These are phyloP conservation scores for Coemansia nantahalensis DNA, from an alignment of 192 early-diverging fungal genomes.

Conservation along the genomic window DNA sequence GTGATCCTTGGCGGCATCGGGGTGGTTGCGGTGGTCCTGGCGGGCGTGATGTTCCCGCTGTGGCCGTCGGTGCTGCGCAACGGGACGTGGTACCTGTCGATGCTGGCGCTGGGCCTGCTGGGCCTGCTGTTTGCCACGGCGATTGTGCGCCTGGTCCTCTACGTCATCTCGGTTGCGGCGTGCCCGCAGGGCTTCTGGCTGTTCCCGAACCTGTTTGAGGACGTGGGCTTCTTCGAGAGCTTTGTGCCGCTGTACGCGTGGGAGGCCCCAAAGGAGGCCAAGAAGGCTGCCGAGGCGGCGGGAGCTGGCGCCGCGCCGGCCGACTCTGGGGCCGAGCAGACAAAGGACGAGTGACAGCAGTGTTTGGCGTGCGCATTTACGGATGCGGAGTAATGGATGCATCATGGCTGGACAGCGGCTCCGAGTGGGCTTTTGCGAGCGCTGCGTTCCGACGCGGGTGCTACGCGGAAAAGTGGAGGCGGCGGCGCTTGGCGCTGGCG, in stretches of 20 bases:
- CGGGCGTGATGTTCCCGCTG: conserved; percentile 96
- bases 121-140: conserved; percentile 88
- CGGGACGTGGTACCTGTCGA: conserved; percentile 88
- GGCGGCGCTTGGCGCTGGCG: conserved; percentile 17
- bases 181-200: conserved; percentile 89
- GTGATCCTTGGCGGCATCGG: conserved; percentile 75
- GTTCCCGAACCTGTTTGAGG: conserved; percentile 97
- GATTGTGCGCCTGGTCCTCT: conserved; percentile 84
- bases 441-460: too few relatives aligned
- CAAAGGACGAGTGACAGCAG: conserved; percentile 38
- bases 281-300: conserved; percentile 4
- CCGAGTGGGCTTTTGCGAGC: too few relatives aligned
- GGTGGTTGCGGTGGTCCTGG: conserved; percentile 76
- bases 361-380: too few relatives aligned
- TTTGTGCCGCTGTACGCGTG: conserved; percentile 91
- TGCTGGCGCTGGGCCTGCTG: conserved; percentile 76
- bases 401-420: too few relatives aligned
- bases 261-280: conserved; percentile 61
- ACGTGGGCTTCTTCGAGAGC: conserved; percentile 89
- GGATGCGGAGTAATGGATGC: too few relatives aligned
- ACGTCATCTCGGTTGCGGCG: conserved; percentile 66
- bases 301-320: background rate
- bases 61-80: conserved; percentile 83
- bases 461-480: conserved; percentile 17
- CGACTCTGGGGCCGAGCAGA: conserved; percentile 10